phyloP scores from a whole-genome alignment of 1,139 yeast genomes.

The Geotrichum macrosporum region DNA sequence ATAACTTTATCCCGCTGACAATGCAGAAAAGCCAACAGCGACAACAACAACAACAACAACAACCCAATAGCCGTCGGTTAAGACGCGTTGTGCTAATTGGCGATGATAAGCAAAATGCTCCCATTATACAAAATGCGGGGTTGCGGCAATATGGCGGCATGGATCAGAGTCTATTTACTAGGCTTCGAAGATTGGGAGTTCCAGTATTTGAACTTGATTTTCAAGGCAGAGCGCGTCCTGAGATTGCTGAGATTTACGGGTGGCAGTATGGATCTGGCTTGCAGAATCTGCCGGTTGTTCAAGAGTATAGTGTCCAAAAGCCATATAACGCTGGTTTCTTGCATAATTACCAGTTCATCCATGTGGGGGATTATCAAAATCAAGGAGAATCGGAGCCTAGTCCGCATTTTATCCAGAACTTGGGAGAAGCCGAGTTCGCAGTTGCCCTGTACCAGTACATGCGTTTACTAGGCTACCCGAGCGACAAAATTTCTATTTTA shows the following conservation, averaged over 20 bases:
- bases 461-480: constrained; percentile 46
- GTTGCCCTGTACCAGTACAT: constrained; percentile 49
- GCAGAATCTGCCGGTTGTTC: background rate
- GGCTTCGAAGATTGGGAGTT: constrained; percentile 33
- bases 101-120: constrained; percentile 33
- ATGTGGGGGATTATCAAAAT: constrained; percentile 36
- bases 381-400: constrained; percentile 35
- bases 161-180: constrained; percentile 32
- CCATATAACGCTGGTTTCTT: constrained; percentile 44
- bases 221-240: constrained; percentile 33
- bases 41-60: background rate
- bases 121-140: constrained; percentile 26
- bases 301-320: background rate
- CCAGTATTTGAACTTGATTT: constrained; percentile 27
- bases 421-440: constrained; percentile 54
- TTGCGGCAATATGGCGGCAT: constrained; percentile 24
- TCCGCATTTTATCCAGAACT: constrained; percentile 38
- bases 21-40: constrained; percentile 15
- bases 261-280: constrained; percentile 27
- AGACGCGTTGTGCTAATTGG: constrained; percentile 39
- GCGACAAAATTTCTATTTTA: constrained; percentile 42
- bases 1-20: constrained; percentile 35
- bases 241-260: constrained; percentile 29
- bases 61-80: too few species aligned
- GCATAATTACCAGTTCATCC: constrained; percentile 40